phyloP scores from a whole-genome alignment of 768 basidiomycete species.

The Lentinus brumalis region DNA sequence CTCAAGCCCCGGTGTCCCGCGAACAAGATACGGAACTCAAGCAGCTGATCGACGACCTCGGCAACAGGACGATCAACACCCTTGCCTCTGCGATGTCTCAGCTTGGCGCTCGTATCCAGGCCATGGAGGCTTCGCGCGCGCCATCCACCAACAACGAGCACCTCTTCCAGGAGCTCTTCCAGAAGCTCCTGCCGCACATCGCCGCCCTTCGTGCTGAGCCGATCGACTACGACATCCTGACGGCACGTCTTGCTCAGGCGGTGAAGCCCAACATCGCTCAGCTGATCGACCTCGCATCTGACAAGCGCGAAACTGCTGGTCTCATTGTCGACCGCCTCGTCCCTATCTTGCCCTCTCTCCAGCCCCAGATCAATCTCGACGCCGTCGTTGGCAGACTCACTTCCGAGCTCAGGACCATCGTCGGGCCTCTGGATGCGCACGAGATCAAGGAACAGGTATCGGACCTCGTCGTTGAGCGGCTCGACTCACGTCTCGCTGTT shows the following conservation, averaged over 20 bases:
- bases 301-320: constrained; percentile 84
- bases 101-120: constrained; percentile 59
- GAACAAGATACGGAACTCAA: constrained; percentile 19
- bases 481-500: constrained; percentile 78
- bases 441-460: constrained; percentile 90
- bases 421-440: constrained; percentile 79
- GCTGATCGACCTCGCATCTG: constrained; percentile 85
- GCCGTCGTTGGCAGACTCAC: constrained; percentile 60
- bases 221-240: constrained; percentile 79
- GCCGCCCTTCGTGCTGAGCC: constrained; percentile 60
- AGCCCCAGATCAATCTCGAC: constrained; percentile 48
- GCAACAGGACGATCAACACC: constrained; percentile 56
- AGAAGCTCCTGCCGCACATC: constrained; percentile 62
- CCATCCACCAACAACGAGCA: constrained; percentile 50
- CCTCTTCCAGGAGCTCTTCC: constrained; percentile 62
- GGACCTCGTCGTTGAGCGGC: constrained; percentile 82
- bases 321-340: constrained; percentile 75
- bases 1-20: background rate
- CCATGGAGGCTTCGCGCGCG: constrained; percentile 43
- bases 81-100: constrained; percentile 62
- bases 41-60: constrained; percentile 57
- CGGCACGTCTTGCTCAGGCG: constrained; percentile 73
- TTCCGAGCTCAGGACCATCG: constrained; percentile 68
- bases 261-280: constrained; percentile 90
- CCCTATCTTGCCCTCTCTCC: constrained; percentile 59